phyloP scores from a whole-genome alignment of 306 rosid species.

The Elaeagnus macrophylla region DNA sequence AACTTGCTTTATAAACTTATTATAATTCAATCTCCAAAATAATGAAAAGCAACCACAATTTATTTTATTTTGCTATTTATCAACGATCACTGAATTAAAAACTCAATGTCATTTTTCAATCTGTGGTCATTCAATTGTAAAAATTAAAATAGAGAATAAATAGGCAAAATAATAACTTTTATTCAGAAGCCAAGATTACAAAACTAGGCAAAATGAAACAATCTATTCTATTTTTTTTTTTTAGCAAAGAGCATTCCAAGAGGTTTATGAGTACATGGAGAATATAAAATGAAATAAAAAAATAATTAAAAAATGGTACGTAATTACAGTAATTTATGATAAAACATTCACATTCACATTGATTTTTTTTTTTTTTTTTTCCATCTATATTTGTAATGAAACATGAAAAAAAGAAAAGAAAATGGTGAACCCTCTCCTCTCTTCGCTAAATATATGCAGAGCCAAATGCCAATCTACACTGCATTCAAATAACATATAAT shows the following conservation, averaged over 20 bases:
- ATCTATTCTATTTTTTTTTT: neutral
- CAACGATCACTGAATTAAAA: no score
- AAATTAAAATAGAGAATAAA: no score
- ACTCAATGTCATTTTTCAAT: no score
- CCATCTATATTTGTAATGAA: slow-evolving; percentile 7
- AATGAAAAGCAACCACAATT: no score
- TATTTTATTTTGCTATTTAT: no score
- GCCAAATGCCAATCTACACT: slow-evolving; percentile 47
- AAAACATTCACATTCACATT: slow-evolving; percentile 18
- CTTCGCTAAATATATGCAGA: slow-evolving; percentile 13
- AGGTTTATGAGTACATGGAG: slow-evolving; percentile 32
- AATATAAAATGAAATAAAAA: slow-evolving; percentile 31
- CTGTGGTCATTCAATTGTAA: no score
- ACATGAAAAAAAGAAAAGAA: slow-evolving; percentile 16
- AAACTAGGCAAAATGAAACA: slow-evolving; percentile 3
- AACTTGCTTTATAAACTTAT: no score
- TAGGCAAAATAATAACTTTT: neutral
- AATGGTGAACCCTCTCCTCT: slow-evolving; percentile 35
- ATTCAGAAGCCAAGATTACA: slow-evolving; percentile 25
- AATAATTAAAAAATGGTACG: slow-evolving; percentile 27
- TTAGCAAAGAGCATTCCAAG: neutral
- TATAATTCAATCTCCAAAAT: no score
- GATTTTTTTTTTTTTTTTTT: neutral
- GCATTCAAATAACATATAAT: slow-evolving; percentile 23
- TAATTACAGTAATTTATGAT: slow-evolving; percentile 69